A percentile compares a stretch with the other conserved stretches of the same genome.
phyloP scores from a whole-genome alignment of 495 filamentous ascomycete species.

The Podospora pseudocomata region DNA sequence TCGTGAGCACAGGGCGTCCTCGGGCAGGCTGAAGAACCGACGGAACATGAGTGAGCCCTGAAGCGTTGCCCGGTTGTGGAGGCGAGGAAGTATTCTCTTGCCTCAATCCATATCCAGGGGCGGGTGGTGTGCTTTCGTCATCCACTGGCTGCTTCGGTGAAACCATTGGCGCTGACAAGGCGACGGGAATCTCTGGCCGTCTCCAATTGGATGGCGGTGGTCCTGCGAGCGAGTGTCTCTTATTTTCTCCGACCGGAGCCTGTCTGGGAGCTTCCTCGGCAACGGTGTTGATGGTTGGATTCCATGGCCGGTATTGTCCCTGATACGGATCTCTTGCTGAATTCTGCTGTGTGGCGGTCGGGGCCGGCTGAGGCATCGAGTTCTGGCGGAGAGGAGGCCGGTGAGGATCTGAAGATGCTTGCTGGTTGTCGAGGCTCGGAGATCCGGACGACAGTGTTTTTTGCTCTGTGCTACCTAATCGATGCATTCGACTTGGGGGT shows the following conservation, averaged over 20 bases:
- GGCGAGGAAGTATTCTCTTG: conserved; percentile 9
- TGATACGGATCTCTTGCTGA: neutral
- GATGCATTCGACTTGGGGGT: neutral
- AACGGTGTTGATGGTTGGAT: conserved; percentile 20
- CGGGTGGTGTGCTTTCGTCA: conserved; percentile 3
- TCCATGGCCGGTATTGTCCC: conserved; percentile 35
- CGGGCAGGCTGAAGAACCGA: conserved; percentile 39
- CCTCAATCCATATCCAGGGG: conserved; percentile 10
- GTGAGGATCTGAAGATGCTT: conserved; percentile 17
- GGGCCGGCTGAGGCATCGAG: conserved; percentile 8
- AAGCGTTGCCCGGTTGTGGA: neutral
- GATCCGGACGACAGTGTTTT: conserved; percentile 3
- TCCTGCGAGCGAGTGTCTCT: conserved; percentile 18
- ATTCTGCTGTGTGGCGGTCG: neutral
- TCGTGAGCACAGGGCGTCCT: conserved; percentile 20
- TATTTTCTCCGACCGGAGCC: conserved; percentile 7
- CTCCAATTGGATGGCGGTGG: conserved; percentile 6
- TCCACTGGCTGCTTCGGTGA: conserved; percentile 15
- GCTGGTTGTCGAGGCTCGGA: conserved; percentile 5
- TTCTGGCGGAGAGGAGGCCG: conserved; percentile 18
- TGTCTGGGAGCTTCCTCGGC: conserved; percentile 14
- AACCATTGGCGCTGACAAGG: conserved; percentile 14
- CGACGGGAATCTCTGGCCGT: conserved; percentile 16
- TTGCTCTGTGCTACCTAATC: conserved; percentile 4
- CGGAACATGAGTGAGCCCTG: conserved; percentile 25